Conservation (phyloP, 306 rosid species). For the Cotoneaster glaucophyllus region DNA sequence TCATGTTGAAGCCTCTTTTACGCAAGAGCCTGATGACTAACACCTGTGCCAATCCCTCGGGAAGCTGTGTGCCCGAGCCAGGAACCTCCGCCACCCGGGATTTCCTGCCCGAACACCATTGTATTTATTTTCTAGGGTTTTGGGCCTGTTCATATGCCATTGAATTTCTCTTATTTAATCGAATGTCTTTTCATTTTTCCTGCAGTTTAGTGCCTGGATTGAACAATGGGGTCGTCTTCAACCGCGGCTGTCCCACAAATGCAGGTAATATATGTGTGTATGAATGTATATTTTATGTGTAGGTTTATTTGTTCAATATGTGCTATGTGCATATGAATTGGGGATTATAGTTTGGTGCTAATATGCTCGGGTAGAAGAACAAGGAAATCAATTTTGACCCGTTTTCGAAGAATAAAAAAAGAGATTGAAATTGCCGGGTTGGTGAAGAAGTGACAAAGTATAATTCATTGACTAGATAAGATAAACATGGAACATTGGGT, state of each 20-base stretch:
- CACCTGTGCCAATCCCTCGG: too few species aligned
- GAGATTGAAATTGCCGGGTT: not conserved
- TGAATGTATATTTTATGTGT: not conserved
- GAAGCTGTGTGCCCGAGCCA: too few species aligned
- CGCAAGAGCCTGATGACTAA: too few species aligned
- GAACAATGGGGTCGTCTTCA: conserved; percentile 56
- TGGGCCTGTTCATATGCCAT: not conserved
- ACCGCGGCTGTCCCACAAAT: conserved; percentile 29
- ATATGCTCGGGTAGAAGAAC: not conserved
- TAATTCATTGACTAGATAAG: not conserved
- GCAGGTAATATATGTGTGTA: conserved; percentile 30
- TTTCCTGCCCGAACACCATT: too few species aligned
- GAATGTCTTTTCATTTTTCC: not conserved
- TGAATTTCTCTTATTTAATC: not conserved
- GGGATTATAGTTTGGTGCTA: not conserved
- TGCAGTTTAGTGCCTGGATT: not conserved
- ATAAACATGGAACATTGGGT: not conserved
- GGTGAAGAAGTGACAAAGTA: not conserved
- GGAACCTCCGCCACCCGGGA: too few species aligned
- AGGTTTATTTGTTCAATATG: not conserved
- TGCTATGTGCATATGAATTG: not conserved
- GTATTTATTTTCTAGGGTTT: not conserved
- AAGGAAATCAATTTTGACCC: not conserved
- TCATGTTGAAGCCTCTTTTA: too few species aligned
- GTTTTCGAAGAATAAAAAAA: not conserved